Conservation (phyloP, 192 early-diverging fungal genomes). For the Dimargaris xerosporica region DNA sequence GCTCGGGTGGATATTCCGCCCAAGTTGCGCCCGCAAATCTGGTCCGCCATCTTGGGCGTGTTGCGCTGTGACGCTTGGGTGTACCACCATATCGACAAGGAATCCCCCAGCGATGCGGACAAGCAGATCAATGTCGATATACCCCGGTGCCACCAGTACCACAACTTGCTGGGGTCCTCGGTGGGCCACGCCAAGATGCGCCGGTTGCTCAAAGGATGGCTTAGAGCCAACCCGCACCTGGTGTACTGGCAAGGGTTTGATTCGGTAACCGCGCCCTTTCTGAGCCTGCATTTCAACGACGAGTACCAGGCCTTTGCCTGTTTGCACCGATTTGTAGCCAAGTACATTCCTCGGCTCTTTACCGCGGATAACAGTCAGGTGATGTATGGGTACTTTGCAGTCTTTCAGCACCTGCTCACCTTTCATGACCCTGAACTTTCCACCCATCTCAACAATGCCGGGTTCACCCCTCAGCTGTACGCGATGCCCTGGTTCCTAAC, state of each 20-base stretch:
- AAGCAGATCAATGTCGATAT: conserved; percentile 28
- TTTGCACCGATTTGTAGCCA: conserved; percentile 44
- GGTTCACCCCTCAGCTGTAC: conserved; percentile 52
- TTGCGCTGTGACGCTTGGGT: neutral
- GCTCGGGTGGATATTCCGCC: conserved; percentile 45
- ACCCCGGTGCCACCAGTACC: conserved; percentile 52
- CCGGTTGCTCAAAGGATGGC: conserved; percentile 42
- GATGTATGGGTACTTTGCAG: conserved; percentile 50
- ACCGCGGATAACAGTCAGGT: conserved; percentile 49
- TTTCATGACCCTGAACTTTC: conserved; percentile 64
- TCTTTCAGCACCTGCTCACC: conserved; percentile 45
- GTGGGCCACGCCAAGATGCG: conserved; percentile 43
- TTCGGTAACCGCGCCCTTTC: conserved; percentile 57
- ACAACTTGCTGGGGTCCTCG: conserved; percentile 42
- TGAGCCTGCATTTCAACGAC: conserved; percentile 58
- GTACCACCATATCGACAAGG: conserved; percentile 6
- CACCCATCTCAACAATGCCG: conserved; percentile 39
- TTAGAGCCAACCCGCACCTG: conserved; percentile 34
- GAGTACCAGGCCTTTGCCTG: conserved; percentile 57
- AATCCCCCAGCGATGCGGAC: conserved; percentile 1
- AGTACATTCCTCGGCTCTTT: conserved; percentile 55
- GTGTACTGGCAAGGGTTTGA: conserved; percentile 82
- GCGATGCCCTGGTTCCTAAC: conserved; percentile 77
- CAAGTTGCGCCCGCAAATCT: conserved; percentile 41
- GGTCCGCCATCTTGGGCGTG: conserved; percentile 48